Conservation (phyloP, 805 yeast genomes). For the Debaryomyces castellii region DNA sequence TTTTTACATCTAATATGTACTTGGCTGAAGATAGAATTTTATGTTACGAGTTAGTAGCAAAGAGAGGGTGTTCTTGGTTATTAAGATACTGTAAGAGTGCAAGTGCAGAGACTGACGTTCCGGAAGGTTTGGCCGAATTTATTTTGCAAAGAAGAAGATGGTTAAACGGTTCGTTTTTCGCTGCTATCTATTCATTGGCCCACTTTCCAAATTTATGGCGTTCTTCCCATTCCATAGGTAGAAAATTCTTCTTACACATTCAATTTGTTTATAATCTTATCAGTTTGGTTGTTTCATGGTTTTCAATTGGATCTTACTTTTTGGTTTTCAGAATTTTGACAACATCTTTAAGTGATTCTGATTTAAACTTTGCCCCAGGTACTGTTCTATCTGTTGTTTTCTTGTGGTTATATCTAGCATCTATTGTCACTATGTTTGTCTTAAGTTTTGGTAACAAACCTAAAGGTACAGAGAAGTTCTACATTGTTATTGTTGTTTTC, state of each 20-base stretch:
- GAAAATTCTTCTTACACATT: conserved; percentile 52
- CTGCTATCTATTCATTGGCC: conserved; percentile 54
- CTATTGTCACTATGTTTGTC: conserved; percentile 58
- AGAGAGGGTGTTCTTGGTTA: conserved; percentile 57
- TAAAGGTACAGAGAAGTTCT: conserved; percentile 56
- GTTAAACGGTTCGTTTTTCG: conserved; percentile 71
- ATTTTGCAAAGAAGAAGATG: conserved; percentile 66
- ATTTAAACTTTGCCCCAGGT: conserved; percentile 44
- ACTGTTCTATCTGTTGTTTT: conserved; percentile 50
- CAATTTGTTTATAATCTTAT: conserved; percentile 57
- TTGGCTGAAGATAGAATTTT: conserved; percentile 69
- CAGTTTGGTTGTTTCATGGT: conserved; percentile 60
- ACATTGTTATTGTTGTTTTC: conserved; percentile 50
- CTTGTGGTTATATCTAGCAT: conserved; percentile 55
- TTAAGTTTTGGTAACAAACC: conserved; percentile 66
- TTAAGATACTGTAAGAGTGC: conserved; percentile 62
- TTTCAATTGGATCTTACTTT: conserved; percentile 61
- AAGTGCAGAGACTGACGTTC: conserved; percentile 69
- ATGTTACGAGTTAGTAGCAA: conserved; percentile 64
- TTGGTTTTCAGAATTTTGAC: conserved; percentile 63
- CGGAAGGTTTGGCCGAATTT: conserved; percentile 60
- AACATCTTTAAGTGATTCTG: conserved; percentile 43
- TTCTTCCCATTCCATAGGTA: conserved; percentile 51
- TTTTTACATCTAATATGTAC: conserved; percentile 68
- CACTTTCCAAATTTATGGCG: conserved; percentile 57